Evolutionary conservation across 106 monocot genomes (phyloP).

Genomic region (Allium fistulosum): DNA sequence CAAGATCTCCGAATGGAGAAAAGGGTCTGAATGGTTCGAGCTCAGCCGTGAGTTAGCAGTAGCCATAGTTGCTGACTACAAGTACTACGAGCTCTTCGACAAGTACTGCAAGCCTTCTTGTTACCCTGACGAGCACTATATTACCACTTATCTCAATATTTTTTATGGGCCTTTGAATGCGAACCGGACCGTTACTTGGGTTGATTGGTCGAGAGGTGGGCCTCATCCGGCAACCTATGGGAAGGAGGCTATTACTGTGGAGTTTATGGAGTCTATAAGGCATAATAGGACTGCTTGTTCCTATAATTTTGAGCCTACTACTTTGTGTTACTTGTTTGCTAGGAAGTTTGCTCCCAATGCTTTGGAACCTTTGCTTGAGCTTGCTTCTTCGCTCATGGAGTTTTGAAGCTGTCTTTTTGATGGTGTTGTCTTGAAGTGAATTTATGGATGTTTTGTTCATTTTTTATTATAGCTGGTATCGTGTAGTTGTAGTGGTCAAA

Average conservation of each 20-base stretch:
- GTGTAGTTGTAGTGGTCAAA: too few species aligned
- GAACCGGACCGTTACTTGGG: constrained; percentile 38
- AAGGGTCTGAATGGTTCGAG: constrained; percentile 48
- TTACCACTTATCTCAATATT: constrained; percentile 35
- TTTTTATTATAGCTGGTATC: too few species aligned
- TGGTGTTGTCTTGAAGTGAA: too few species aligned
- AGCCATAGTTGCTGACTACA: constrained; percentile 20
- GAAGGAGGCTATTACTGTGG: constrained; percentile 7
- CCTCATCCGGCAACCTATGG: constrained; percentile 31
- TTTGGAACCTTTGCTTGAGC: constrained; percentile 23
- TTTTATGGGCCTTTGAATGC: constrained; percentile 20
- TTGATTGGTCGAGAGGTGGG: constrained; percentile 35
- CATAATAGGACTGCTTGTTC: constrained; percentile 13
- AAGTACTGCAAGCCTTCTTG: constrained; percentile 34
- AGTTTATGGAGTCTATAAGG: constrained; percentile 26
- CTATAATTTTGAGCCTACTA: constrained; percentile 25
- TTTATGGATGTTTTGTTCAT: too few species aligned
- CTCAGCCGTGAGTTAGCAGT: constrained; percentile 24
- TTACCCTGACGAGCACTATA: constrained; percentile 47
- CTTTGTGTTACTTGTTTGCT: constrained; percentile 34
- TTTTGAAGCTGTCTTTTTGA: constrained; percentile 8
- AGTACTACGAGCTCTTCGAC: constrained; percentile 25
- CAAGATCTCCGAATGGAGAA: constrained; percentile 25
- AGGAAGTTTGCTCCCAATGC: constrained; percentile 37
- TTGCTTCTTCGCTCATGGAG: constrained; percentile 27